phyloP scores from a whole-genome alignment of 2,329 filamentous ascomycete species.

The Aspergillus alliaceus region DNA sequence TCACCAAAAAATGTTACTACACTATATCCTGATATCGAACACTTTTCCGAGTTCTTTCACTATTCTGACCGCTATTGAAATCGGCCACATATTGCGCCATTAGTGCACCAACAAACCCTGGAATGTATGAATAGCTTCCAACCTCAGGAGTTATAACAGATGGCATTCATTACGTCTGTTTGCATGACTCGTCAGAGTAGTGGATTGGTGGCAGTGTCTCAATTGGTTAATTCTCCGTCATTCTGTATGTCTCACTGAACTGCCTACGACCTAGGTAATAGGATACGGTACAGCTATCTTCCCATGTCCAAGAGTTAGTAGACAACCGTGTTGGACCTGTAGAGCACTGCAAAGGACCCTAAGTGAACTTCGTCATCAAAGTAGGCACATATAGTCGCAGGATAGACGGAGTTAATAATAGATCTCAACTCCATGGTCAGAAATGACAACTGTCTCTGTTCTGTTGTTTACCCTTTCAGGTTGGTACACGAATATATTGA shows the following conservation, averaged over 20 bases:
- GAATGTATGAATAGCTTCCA: background rate
- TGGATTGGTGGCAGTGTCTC: background rate
- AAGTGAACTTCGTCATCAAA: background rate
- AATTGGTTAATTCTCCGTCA: background rate
- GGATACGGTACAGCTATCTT: background rate
- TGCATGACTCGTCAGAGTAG: background rate
- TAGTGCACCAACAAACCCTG: background rate
- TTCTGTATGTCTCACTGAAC: background rate
- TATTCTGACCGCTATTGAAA: background rate
- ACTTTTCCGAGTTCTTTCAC: background rate
- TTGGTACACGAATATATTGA: background rate
- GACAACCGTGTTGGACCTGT: background rate
- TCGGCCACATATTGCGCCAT: background rate
- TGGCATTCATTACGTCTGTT: background rate
- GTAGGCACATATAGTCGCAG: background rate
- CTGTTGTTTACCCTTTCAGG: background rate
- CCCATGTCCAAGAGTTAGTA: background rate
- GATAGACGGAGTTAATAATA: background rate
- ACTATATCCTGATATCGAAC: background rate
- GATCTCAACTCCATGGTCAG: background rate
- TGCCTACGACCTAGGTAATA: background rate
- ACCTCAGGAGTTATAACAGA: background rate
- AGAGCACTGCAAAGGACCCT: background rate
- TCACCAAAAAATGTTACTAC: background rate
- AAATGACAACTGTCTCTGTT: background rate